Conservation (phyloP, 2,329 filamentous ascomycete genomes). For the Ophidiomyces ophidiicola region DNA sequence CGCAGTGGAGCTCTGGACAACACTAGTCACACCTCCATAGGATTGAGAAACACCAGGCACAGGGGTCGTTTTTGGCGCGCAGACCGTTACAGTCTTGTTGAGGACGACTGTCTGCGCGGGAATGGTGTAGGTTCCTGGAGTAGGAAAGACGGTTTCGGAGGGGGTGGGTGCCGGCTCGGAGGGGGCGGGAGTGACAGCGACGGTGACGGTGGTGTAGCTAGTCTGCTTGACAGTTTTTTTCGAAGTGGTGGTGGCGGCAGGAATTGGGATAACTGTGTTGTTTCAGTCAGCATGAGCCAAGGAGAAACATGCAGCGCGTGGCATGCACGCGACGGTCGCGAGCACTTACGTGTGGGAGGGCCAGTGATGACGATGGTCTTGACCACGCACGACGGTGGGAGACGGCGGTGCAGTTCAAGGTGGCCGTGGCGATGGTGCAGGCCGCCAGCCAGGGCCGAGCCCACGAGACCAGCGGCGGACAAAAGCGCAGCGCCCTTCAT, state of each 20-base stretch:
- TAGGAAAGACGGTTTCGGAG: conserved; percentile 44
- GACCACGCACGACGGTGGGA: conserved; percentile 49
- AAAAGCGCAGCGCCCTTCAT: conserved; percentile 66
- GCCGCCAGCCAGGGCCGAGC: conserved; percentile 46
- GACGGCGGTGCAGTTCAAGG: conserved; percentile 47
- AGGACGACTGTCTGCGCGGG: conserved; percentile 59
- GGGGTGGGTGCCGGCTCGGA: conserved; percentile 35
- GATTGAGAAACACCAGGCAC: conserved; percentile 55
- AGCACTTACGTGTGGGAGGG: conserved; percentile 46
- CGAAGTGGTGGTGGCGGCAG: conserved; percentile 22
- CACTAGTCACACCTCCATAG: conserved; percentile 59
- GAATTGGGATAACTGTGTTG: conserved; percentile 10
- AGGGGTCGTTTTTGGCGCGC: conserved; percentile 49
- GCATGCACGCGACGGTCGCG: conserved; percentile 22
- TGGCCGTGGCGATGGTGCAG: conserved; percentile 43
- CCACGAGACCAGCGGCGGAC: conserved; percentile 44
- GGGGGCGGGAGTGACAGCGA: conserved; percentile 20
- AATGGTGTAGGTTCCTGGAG: conserved; percentile 63
- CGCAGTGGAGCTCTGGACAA: conserved; percentile 49
- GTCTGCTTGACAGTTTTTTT: conserved; percentile 27
- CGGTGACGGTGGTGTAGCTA: conserved; percentile 29
- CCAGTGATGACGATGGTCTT: conserved; percentile 61
- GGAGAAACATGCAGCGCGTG: neutral
- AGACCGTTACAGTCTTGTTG: conserved; percentile 54
- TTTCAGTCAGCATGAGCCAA: neutral